Base-by-base conservation (phyloP, 208 protist genomes). In the Acanthamoeba culbertsoni region DNA sequence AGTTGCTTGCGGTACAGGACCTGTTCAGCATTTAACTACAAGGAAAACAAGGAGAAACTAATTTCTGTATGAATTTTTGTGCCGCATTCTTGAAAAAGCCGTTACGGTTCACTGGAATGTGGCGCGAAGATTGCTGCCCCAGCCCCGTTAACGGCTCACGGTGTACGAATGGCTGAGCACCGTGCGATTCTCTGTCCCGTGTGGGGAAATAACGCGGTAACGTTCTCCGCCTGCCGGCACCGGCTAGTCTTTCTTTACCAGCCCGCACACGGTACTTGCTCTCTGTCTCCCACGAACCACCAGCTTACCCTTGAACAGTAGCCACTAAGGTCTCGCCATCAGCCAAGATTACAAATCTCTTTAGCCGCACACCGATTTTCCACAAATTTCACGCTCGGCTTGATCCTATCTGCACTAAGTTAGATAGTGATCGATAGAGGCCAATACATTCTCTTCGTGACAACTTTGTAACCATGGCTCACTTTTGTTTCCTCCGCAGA, bases 141-240 rank as follows among this genome's bases (percentile, higher is more conserved):
- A 33, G n/a, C n/a, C n/a, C 59, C 59, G 59, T 65, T 65, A 65
- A 65, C 59, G 28, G 59, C 59, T 7, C 28, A 37, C 59, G 59
- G 59, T 65, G 59, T 65, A 37, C 63, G 63, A 62, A 73, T 37
- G 33, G 18, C 63, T 45, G 63, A 37, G 10, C 55, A n/a, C 14
- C 23, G 14, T n/a, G 55, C 12, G 33, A 73, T 42, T 73, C 35
- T 18, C 26, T 37, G 0, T 3, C 7, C 33, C 33, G 28, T 10
- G 63, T 3, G 63, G n/a, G 63, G 63, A 73, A 73, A 73, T 73
- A 73, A 73, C 63, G 31, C 63, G 63, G 63, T 73, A 73, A 73
- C 63, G 63, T 73, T 73, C 63, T 73, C 63, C 63, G 63, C 23
- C 59, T 65, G 28, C 59, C 14, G 63, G 33, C 33, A 0, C 26